Base-by-base conservation (phyloP, 176 grass and related monocot genomes). In the Rhynchospora breviuscula region DNA sequence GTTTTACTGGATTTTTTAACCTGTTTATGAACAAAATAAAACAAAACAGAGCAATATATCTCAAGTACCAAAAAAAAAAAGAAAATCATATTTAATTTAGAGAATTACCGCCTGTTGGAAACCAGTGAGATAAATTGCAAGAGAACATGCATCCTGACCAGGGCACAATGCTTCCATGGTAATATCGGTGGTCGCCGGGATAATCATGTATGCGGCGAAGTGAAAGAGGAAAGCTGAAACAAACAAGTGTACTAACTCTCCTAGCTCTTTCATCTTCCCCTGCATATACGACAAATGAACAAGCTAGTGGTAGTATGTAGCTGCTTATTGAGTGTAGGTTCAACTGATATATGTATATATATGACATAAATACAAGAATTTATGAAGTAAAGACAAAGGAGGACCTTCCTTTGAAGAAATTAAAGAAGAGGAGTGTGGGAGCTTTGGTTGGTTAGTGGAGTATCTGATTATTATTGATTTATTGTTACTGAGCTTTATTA, bases 91-190 rank as follows among this genome's bases (percentile, higher is more conserved):
- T 14, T 15, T 26, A 13, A 17, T 76, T 29, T 26, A 64, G 14
- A 12, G 7, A 52, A 79, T 88, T 63, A 97, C 93, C 2, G 89
- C 91, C 58, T 85, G 88, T 81, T 97, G 88, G 87, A 97, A 89
- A 11, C 93, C 93, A 40, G 83, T 91, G 87, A 97, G 89, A 79
- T 97, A 97, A 73, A 97, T 97, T 81, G 93, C 93, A 75, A 87
- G 74, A 48, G 93, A 97, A 85, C 93, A 97, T 86, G 91, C 85
- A 81, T 93, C 89, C 46, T 56, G 84, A 69, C 93, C 93, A 40
- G 93, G 93, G 77, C 93, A 97, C 67, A 93, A 59, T 4, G 92
- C 90, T 11, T 85, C 90, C 86, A 97, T 87, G 57, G 94, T 94
- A 21, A 97, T 90, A 87, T 97, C 94, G 63, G 84, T 91, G 88